phyloP scores from a whole-genome alignment of 306 rosid genomes.

The Dalbergia oliveri region DNA sequence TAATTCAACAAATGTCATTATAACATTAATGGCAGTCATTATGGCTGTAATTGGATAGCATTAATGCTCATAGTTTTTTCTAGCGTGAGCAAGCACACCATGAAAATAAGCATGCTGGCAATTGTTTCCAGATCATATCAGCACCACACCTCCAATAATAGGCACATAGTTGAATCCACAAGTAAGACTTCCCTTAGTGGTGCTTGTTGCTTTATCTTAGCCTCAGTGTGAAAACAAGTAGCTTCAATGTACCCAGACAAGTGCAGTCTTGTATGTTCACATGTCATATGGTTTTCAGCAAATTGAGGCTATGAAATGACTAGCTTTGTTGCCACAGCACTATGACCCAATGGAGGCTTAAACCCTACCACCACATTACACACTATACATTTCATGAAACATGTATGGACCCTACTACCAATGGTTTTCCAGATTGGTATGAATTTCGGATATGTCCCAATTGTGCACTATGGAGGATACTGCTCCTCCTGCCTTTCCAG shows the following conservation, averaged over 20 bases:
- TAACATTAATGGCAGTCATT: constrained; percentile 32
- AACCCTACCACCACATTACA: constrained; percentile 56
- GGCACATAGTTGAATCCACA: constrained; percentile 28
- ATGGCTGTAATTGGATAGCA: constrained; percentile 38
- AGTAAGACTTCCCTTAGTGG: constrained; percentile 40
- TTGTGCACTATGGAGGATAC: constrained; percentile 57
- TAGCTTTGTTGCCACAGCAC: constrained; percentile 50
- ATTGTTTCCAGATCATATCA: constrained; percentile 30
- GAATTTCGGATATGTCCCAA: constrained; percentile 18
- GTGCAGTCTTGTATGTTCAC: constrained; percentile 36
- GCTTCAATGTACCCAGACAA: constrained; percentile 44
- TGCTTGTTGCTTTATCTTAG: constrained; percentile 47
- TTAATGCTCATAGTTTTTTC: constrained; percentile 15
- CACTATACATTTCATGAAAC: constrained; percentile 34
- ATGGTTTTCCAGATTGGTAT: constrained; percentile 46
- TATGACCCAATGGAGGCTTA: constrained; percentile 37
- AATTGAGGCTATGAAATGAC: constrained; percentile 44
- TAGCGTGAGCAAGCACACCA: constrained; percentile 37
- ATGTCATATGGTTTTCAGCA: constrained; percentile 25
- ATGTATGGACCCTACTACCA: constrained; percentile 52
- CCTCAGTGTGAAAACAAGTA: constrained; percentile 30
- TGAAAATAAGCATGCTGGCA: constrained; percentile 37
- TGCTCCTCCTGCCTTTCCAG: constrained; percentile 59
- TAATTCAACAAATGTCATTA: constrained; percentile 39
- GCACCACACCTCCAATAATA: constrained; percentile 38